Base-by-base conservation (phyloP, 441 rosid genomes). In the Geranium incanum region DNA sequence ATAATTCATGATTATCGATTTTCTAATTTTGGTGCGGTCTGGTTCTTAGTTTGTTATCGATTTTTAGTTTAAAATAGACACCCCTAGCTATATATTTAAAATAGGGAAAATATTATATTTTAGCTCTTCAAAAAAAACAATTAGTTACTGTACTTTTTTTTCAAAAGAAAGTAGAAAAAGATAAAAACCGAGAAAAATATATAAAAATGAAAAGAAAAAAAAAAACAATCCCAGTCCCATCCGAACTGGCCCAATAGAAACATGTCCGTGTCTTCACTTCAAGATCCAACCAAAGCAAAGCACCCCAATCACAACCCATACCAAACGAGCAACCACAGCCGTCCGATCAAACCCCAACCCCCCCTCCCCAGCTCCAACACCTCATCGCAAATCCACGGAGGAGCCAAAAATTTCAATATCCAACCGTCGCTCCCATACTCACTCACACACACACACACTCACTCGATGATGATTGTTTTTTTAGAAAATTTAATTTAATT, bases 221-320 rank as follows among this genome's bases (percentile, higher is more conserved):
- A 50, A 52, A 52, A 52, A 52, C 60, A 52, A 52, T 18, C 60
- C 60, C 5, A 52, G 60, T 52, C 60, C 60, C 60, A 52, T 52
- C 60, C 21, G n/a, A 4, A 52, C 19, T 52, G 60, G 60, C 60
- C 60, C 50, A 52, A 52, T 52, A 52, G 15, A 18, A 52, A 52
- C 60, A 52, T 15, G 16, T 6, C 19, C 4, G 19, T 52, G 60
- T 16, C 60, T 28, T 28, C 60, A 52, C n/a, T 4, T n/a, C 60
- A 52, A 52, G 60, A 3, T 52, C 60, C 60, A 18, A 52, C 60
- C 60, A 52, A 52, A 16, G 33, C 33, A 28, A 28, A 28, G 33
- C 33, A 28, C 33, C 33, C 33, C 33, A 28, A 43, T 8, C 50
- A 43, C 2, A 43, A 11, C 50, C 50, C 50, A 43, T 6, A 43